Conservation (phyloP, 1,284 basidiomycete genomes). For the Microbotryum violaceum region DNA sequence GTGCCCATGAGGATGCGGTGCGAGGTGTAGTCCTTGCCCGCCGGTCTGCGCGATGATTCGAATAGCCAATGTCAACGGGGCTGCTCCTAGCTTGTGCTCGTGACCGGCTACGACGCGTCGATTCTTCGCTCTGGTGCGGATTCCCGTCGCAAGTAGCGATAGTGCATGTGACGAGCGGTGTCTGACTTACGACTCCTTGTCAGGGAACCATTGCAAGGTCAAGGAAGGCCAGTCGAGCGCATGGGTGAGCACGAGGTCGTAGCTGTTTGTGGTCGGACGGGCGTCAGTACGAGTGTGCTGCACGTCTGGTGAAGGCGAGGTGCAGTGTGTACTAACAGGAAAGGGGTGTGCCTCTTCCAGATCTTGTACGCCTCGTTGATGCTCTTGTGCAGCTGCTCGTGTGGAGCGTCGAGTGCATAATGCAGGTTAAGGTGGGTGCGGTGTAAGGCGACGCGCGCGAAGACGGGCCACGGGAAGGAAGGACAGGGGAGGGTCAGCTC, state of each 20-base stretch:
- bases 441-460: neutral
- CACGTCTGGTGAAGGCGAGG: neutral
- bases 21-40: constrained; percentile 81
- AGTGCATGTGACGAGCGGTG: too few relatives aligned
- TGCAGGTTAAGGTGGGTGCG: neutral
- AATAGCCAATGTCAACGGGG: neutral
- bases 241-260: constrained; percentile 95
- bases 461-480: neutral
- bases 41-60: constrained; percentile 50
- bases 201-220: constrained; percentile 99
- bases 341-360: constrained; percentile 88
- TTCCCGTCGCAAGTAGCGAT: neutral
- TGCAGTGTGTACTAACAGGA: constrained; percentile 7
- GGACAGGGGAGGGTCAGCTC: neutral
- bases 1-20: constrained; percentile 94
- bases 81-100: neutral
- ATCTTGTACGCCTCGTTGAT: constrained; percentile 47
- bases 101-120: neutral
- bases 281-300: neutral
- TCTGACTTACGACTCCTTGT: constrained; percentile 72
- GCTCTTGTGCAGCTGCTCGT: constrained; percentile 31
- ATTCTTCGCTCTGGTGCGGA: neutral
- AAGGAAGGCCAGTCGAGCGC: constrained; percentile 96
- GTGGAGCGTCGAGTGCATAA: neutral
- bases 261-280: constrained; percentile 43